Percentiles rank a stretch among this genome's conserved stretches.
Conservation (phyloP, 2,329 filamentous ascomycete species). For the Chaetomiaceae sp. region DNA sequence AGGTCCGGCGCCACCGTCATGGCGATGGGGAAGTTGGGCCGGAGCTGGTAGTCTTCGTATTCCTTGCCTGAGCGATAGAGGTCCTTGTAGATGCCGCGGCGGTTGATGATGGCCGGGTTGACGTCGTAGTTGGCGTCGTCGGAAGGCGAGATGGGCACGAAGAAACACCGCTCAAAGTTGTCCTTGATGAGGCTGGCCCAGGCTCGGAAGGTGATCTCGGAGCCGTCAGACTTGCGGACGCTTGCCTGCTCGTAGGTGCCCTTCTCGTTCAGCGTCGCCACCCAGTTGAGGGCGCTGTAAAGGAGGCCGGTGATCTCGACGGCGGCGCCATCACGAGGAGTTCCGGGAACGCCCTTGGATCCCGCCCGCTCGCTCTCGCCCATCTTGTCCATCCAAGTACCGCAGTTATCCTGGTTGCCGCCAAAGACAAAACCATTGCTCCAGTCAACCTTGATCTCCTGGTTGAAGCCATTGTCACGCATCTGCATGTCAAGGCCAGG, state of each 20-base stretch:
- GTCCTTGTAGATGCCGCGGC: constrained; percentile 97
- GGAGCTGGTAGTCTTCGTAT: constrained; percentile 95
- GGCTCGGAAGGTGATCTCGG: constrained; percentile 61
- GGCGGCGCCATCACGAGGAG: constrained; percentile 92
- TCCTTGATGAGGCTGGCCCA: constrained; percentile 78
- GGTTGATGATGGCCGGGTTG: constrained; percentile 74
- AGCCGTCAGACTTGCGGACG: constrained; percentile 61
- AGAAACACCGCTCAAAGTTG: constrained; percentile 93
- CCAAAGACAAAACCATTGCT: constrained; percentile 85
- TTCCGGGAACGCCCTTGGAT: constrained; percentile 90
- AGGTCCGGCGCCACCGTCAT: constrained; percentile 91
- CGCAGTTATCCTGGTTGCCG: constrained; percentile 90
- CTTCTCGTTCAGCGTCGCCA: constrained; percentile 59
- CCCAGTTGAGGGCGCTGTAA: constrained; percentile 85
- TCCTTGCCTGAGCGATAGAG: constrained; percentile 90
- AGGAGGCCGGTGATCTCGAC: constrained; percentile 91
- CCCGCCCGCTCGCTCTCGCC: constrained; percentile 90
- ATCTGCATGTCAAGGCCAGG: constrained; percentile 87
- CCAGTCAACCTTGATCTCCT: constrained; percentile 90
- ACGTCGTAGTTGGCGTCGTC: constrained; percentile 77
- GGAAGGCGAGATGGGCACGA: constrained; percentile 63
- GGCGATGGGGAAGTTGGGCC: constrained; percentile 88
- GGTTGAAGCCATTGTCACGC: constrained; percentile 86
- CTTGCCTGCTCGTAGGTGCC: constrained; percentile 69
- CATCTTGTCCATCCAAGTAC: constrained; percentile 99